phyloP scores from a whole-genome alignment of 2,329 filamentous ascomycete genomes.

The Delphinella strobiligena region DNA sequence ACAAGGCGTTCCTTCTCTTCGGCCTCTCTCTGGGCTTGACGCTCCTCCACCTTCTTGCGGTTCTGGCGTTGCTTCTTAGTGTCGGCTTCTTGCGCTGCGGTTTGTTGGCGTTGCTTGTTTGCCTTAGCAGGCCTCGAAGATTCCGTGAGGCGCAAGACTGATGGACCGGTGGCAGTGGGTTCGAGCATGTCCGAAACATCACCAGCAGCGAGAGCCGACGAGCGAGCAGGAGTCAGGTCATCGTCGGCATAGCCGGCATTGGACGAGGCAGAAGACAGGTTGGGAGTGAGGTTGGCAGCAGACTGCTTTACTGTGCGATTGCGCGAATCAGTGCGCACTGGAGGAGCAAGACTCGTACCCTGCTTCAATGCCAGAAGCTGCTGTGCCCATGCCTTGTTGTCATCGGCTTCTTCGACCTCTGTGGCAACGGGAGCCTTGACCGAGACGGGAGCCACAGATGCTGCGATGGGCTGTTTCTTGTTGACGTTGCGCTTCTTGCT shows the following conservation, averaged over 20 bases:
- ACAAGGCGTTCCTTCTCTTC: constrained; percentile 67
- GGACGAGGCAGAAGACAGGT: constrained; percentile 48
- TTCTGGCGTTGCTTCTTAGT: constrained; percentile 96
- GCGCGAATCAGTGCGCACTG: constrained; percentile 22
- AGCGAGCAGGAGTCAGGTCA: constrained; percentile 59
- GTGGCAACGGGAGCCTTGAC: constrained; percentile 19
- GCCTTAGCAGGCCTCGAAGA: constrained; percentile 40
- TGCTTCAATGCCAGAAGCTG: constrained; percentile 60
- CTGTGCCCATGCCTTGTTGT: constrained; percentile 64
- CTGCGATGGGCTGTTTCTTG: constrained; percentile 13
- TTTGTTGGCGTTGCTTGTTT: constrained; percentile 50
- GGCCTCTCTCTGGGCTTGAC: constrained; percentile 62
- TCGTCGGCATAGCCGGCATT: constrained; percentile 68
- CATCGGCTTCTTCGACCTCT: constrained; percentile 44
- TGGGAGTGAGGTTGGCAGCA: constrained; percentile 20
- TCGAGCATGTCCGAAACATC: constrained; percentile 91
- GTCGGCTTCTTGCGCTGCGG: constrained; percentile 53
- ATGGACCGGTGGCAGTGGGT: constrained; percentile 52
- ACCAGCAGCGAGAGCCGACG: constrained; percentile 49
- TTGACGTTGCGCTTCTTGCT: constrained; percentile 23
- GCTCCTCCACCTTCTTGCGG: constrained; percentile 72
- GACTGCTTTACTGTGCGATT: constrained; percentile 59
- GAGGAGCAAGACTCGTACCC: constrained; percentile 46
- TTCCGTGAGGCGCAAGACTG: constrained; percentile 67
- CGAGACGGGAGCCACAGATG: constrained; percentile 18